Evolutionary conservation across 306 rosid genomes (phyloP).

Genomic region (Inga oerstediana): DNA sequence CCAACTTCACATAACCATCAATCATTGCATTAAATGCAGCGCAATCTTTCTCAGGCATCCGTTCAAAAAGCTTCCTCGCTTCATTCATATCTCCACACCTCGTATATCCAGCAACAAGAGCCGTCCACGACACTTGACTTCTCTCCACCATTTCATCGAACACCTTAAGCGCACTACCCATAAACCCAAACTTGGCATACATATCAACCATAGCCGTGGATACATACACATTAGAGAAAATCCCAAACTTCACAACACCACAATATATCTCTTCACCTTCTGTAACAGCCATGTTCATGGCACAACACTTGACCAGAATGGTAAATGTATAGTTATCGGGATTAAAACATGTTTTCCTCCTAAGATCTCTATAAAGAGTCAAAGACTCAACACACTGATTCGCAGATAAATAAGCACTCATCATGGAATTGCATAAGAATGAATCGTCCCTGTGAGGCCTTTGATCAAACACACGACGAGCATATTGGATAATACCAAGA

Average conservation of each 20-base stretch:
- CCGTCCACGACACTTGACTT: slow-evolving; percentile 65
- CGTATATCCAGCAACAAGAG: slow-evolving; percentile 55
- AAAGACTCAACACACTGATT: slow-evolving; percentile 44
- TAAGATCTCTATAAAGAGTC: slow-evolving; percentile 51
- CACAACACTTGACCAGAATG: slow-evolving; percentile 57
- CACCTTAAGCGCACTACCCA: slow-evolving; percentile 55
- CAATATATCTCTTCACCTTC: slow-evolving; percentile 58
- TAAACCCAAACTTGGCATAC: slow-evolving; percentile 55
- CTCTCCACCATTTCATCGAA: slow-evolving; percentile 64
- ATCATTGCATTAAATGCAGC: slow-evolving; percentile 47
- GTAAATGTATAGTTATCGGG: slow-evolving; percentile 57
- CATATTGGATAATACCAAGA: slow-evolving; percentile 38
- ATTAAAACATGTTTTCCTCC: slow-evolving; percentile 31
- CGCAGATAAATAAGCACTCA: slow-evolving; percentile 42
- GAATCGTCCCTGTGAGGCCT: slow-evolving; percentile 36
- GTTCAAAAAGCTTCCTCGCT: slow-evolving; percentile 2
- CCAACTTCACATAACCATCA: slow-evolving; percentile 68
- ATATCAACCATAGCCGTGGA: slow-evolving; percentile 66
- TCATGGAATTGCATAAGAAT: slow-evolving; percentile 65
- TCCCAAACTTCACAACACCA: slow-evolving; percentile 53
- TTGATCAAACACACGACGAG: slow-evolving; percentile 60
- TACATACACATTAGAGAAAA: slow-evolving; percentile 54
- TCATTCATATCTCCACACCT: slow-evolving; percentile 59
- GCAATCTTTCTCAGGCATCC: no score
- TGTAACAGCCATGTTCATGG: slow-evolving; percentile 21